A percentile compares a stretch with the other conserved stretches of the same genome.
phyloP scores from a whole-genome alignment of 176 grass and related monocot species.

The Zoysia japonica region DNA sequence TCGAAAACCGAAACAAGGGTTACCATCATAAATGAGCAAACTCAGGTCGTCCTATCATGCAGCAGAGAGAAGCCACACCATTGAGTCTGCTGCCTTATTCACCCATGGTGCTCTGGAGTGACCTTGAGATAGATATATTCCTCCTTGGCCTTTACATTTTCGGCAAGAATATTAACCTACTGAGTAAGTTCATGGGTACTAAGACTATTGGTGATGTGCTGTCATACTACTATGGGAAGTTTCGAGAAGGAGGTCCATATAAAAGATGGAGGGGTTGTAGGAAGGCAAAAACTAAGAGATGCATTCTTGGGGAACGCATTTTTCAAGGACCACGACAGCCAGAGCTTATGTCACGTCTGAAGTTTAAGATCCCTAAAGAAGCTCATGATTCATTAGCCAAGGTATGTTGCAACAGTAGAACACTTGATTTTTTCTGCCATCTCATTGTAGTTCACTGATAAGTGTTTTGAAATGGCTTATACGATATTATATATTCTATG shows the following conservation, averaged over 20 bases:
- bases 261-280: conserved; percentile 58
- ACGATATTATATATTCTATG: conserved; percentile 34
- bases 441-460: conserved; percentile 22
- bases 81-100: conserved; percentile 62
- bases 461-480: conserved; percentile 19
- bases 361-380: conserved; percentile 53
- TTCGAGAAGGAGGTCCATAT: conserved; percentile 46
- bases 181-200: conserved; percentile 58
- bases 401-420: conserved; percentile 49
- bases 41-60: conserved; percentile 18
- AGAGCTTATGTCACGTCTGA: conserved; percentile 71
- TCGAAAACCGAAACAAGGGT: conserved; percentile 28
- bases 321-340: conserved; percentile 82
- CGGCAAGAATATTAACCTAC: conserved; percentile 63
- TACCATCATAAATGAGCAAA: conserved; percentile 8
- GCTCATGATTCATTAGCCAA: conserved; percentile 60
- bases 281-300: conserved; percentile 60
- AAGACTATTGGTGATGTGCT: conserved; percentile 68
- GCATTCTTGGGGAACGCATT: conserved; percentile 81
- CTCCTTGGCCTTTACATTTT: conserved; percentile 92
- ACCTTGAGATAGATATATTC: conserved; percentile 55
- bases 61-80: conserved; percentile 33
- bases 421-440: not conserved
- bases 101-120: conserved; percentile 55
- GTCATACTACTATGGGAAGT: conserved; percentile 77